These are phyloP conservation scores for Ophiosphaerella narmari DNA, from an alignment of 2,329 filamentous ascomycete species.

Conservation along the genomic window DNA sequence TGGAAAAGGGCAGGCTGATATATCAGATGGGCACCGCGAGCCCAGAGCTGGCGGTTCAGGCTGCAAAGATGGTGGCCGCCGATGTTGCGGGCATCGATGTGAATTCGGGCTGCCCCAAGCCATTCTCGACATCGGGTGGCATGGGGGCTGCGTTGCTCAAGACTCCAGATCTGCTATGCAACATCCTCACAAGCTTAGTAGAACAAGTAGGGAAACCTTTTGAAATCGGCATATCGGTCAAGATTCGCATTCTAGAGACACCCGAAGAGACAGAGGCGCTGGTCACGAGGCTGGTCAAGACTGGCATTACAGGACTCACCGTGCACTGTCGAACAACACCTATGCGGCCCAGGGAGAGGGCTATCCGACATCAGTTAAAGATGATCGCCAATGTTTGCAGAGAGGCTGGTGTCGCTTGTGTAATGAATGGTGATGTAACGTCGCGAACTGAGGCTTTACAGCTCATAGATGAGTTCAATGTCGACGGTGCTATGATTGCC, in stretches of 20 bases:
- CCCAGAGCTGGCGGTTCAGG: constrained; percentile 80
- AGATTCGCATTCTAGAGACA: constrained; percentile 86
- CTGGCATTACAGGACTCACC: constrained; percentile 89
- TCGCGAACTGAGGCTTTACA: constrained; percentile 71
- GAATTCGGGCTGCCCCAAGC: constrained; percentile 97
- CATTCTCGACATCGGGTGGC: constrained; percentile 88
- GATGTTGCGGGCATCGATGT: constrained; percentile 96
- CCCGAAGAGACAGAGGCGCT: constrained; percentile 75
- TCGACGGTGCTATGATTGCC: constrained; percentile 96
- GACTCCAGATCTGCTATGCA: constrained; percentile 80
- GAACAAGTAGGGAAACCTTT: constrained; percentile 75
- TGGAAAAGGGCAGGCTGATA: constrained; percentile 75
- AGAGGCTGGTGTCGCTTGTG: constrained; percentile 83
- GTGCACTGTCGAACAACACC: constrained; percentile 95
- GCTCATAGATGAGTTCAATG: constrained; percentile 78
- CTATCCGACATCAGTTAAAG: constrained; percentile 80
- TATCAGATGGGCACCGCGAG: constrained; percentile 92
- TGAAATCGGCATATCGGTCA: constrained; percentile 93
- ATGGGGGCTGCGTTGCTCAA: constrained; percentile 93
- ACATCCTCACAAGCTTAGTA: constrained; percentile 83
- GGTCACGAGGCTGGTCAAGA: constrained; percentile 77
- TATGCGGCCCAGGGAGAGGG: constrained; percentile 88
- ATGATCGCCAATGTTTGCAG: constrained; percentile 84
- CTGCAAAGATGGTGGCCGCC: constrained; percentile 79
- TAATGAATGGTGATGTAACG: constrained; percentile 94